Evolutionary conservation across 2,329 filamentous ascomycete species (phyloP).

Genomic region (Ophiocordyceps robertsii): DNA sequence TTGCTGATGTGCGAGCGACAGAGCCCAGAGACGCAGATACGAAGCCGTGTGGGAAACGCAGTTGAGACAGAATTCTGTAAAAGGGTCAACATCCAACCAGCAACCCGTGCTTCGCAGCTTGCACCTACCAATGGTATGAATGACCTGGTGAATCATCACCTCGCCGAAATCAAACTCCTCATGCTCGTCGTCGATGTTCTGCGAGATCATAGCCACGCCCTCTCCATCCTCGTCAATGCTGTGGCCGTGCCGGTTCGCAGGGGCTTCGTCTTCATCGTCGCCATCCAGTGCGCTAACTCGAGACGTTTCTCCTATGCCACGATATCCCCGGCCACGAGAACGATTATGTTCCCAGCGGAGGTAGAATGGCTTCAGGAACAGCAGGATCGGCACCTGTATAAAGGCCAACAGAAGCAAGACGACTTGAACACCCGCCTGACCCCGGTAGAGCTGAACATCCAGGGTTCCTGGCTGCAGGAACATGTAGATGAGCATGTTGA

Average conservation of each 20-base stretch:
- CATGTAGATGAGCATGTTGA: constrained; percentile 99
- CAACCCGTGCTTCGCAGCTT: background rate
- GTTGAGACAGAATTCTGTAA: constrained; percentile 88
- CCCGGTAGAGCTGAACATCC: constrained; percentile 62
- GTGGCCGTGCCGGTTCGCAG: constrained; percentile 42
- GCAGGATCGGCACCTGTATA: constrained; percentile 73
- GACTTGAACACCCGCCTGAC: constrained; percentile 65
- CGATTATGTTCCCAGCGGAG: constrained; percentile 88
- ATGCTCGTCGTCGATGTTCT: constrained; percentile 74
- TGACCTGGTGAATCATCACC: constrained; percentile 97
- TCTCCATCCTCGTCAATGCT: constrained; percentile 56
- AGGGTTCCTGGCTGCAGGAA: constrained; percentile 74
- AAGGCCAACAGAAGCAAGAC: constrained; percentile 71
- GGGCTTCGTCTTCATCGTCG: constrained; percentile 56
- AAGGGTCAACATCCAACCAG: constrained; percentile 13
- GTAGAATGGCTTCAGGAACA: constrained; percentile 93
- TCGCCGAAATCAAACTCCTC: constrained; percentile 97
- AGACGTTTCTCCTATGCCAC: constrained; percentile 79
- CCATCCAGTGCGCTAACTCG: constrained; percentile 82
- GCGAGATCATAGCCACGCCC: constrained; percentile 75
- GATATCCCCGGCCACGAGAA: constrained; percentile 77
- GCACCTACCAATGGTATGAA: constrained; percentile 85
- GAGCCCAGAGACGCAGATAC: constrained; percentile 94
- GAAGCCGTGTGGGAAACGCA: constrained; percentile 98
- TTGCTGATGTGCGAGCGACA: constrained; percentile 96